phyloP scores from a whole-genome alignment of 225 moss, liverwort and hornwort genomes.

The Thuidium tamariscinum region DNA sequence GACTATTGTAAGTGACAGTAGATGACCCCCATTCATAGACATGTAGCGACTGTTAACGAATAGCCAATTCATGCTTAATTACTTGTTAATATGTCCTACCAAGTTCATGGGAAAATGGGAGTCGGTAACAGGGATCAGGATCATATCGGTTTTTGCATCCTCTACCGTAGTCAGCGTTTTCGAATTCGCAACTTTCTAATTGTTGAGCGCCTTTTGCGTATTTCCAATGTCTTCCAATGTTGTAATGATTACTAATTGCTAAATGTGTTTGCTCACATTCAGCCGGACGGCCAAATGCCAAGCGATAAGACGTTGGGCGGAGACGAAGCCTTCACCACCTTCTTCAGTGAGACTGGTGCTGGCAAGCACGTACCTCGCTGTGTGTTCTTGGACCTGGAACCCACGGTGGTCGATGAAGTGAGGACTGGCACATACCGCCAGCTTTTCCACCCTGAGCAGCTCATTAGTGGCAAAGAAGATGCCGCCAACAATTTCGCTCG shows the following conservation, averaged over 20 bases:
- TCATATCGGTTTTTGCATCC: not conserved
- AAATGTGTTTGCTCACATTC: not conserved
- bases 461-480: constrained; percentile 45
- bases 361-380: constrained; percentile 41
- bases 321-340: constrained; percentile 39
- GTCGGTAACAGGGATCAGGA: not conserved
- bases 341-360: constrained; percentile 42
- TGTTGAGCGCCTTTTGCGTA: not conserved
- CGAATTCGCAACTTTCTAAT: not conserved
- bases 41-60: not conserved
- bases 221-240: not conserved
- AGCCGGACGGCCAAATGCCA: constrained; percentile 48
- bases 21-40: not conserved
- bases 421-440: constrained; percentile 35
- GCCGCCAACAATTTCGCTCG: constrained; percentile 49
- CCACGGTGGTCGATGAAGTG: constrained; percentile 39
- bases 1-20: not conserved
- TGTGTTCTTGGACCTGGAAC: constrained; percentile 41
- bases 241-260: not conserved
- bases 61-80: not conserved
- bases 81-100: not conserved
- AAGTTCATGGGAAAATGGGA: not conserved
- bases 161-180: not conserved
- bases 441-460: constrained; percentile 39
- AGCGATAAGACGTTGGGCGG: constrained; percentile 22